Conservation (phyloP, 495 filamentous ascomycete genomes). For the Talaromyces borbonicus region DNA sequence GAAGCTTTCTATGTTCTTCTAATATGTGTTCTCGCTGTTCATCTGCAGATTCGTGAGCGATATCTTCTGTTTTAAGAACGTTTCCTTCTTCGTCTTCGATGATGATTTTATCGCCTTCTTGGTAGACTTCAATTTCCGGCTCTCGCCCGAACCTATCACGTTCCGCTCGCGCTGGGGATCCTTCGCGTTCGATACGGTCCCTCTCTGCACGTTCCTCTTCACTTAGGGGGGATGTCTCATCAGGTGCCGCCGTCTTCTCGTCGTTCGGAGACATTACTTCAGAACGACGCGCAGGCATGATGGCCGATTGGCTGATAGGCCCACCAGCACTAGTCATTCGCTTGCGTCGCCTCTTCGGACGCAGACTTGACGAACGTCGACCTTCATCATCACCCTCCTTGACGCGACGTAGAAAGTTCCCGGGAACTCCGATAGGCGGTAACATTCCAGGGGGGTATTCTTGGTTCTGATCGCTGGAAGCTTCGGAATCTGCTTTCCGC, state of each 20-base stretch:
- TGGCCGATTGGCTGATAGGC: slow-evolving; percentile 84
- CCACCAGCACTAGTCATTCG: slow-evolving; percentile 73
- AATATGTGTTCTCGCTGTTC: slow-evolving; percentile 45
- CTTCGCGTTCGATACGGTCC: slow-evolving; percentile 23
- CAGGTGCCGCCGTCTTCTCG: slow-evolving; percentile 22
- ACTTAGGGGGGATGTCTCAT: slow-evolving; percentile 6
- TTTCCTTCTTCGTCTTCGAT: slow-evolving; percentile 86
- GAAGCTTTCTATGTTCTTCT: slow-evolving; percentile 49
- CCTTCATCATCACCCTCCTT: slow-evolving; percentile 60
- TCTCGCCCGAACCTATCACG: slow-evolving; percentile 27
- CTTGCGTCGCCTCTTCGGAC: slow-evolving; percentile 53
- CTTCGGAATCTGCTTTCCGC: slow-evolving; percentile 49
- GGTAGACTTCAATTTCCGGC: slow-evolving; percentile 53
- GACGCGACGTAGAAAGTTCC: slow-evolving; percentile 73
- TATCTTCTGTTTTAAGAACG: slow-evolving; percentile 52
- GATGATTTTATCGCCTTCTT: slow-evolving; percentile 75
- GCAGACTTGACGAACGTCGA: slow-evolving; percentile 41
- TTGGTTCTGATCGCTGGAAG: slow-evolving; percentile 51
- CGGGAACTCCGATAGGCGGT: slow-evolving; percentile 64
- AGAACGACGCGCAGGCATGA: slow-evolving; percentile 52
- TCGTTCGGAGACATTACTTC: slow-evolving; percentile 25
- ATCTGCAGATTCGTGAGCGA: slow-evolving; percentile 28
- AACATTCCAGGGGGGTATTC: slow-evolving; percentile 69
- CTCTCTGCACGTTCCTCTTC: slow-evolving; percentile 11
- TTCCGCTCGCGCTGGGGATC: slow-evolving; percentile 22